Evolutionary conservation across 2,329 filamentous ascomycete species (phyloP).

Genomic region (Coniella vitis): DNA sequence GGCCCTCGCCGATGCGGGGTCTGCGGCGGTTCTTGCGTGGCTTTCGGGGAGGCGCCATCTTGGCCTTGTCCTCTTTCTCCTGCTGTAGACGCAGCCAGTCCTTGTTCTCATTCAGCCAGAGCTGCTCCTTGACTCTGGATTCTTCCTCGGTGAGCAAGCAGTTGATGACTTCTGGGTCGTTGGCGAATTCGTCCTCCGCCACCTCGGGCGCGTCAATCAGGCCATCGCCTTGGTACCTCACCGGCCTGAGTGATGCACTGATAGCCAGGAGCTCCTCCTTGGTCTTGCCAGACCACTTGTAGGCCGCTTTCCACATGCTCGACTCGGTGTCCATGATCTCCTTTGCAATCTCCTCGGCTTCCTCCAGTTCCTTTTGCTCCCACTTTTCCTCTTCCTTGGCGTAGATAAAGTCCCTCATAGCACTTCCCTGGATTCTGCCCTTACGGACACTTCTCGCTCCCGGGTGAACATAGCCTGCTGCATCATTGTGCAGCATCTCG

Average conservation of each 20-base stretch:
- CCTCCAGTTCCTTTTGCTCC: slow-evolving; percentile 57
- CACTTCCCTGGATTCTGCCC: slow-evolving; percentile 10
- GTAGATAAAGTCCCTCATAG: slow-evolving; percentile 19
- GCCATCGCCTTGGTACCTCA: slow-evolving; percentile 36
- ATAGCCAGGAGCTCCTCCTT: slow-evolving; percentile 10
- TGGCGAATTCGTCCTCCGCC: slow-evolving; percentile 74
- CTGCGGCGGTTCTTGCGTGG: slow-evolving; percentile 42
- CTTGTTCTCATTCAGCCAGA: slow-evolving; percentile 94
- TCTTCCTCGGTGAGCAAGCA: slow-evolving; percentile 71
- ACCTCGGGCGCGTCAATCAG: slow-evolving; percentile 54
- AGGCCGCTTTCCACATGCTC: slow-evolving; percentile 21
- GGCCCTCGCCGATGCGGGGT: slow-evolving; percentile 57
- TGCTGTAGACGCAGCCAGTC: slow-evolving; percentile 87
- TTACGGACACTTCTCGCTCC: slow-evolving; percentile 15
- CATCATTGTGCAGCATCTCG: background rate
- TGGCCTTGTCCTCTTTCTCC: slow-evolving; percentile 70
- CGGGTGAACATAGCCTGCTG: background rate
- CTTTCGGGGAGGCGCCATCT: slow-evolving; percentile 55
- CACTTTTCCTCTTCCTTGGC: slow-evolving; percentile 36
- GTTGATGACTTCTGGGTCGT: slow-evolving; percentile 80
- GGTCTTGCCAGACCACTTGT: slow-evolving; percentile 14
- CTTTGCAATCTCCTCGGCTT: slow-evolving; percentile 63
- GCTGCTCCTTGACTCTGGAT: slow-evolving; percentile 74
- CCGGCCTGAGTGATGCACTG: slow-evolving; percentile 38
- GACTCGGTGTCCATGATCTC: slow-evolving; percentile 59